Conservation (phyloP, 2,329 filamentous ascomycete species). For the Paraphaeosphaeria minitans region DNA sequence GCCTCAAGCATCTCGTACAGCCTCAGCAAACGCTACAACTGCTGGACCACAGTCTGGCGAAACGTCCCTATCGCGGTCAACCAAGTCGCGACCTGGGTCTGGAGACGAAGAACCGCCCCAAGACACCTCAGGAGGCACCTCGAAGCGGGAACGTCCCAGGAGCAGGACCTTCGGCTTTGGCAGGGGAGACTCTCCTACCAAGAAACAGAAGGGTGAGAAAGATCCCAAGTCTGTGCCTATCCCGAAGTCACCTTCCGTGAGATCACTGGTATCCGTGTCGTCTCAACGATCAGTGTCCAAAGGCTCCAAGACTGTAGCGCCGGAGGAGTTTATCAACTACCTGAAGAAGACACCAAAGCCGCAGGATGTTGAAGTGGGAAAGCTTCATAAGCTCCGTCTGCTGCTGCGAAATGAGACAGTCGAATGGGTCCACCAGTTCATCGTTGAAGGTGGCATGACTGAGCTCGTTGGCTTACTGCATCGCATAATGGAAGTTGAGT, state of each 20-base stretch:
- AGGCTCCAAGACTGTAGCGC: constrained; percentile 74
- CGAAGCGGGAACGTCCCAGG: constrained; percentile 59
- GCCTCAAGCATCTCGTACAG: constrained; percentile 54
- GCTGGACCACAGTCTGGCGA: constrained; percentile 43
- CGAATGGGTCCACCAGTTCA: constrained; percentile 91
- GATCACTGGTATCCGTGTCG: constrained; percentile 59
- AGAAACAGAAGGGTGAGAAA: constrained; percentile 74
- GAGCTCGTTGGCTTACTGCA: constrained; percentile 86
- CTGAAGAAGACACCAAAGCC: constrained; percentile 80
- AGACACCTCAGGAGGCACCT: constrained; percentile 26
- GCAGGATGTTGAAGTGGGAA: constrained; percentile 86
- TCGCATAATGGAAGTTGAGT: constrained; percentile 93
- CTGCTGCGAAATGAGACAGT: constrained; percentile 94
- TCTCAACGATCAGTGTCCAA: constrained; percentile 67
- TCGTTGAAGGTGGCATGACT: constrained; percentile 86
- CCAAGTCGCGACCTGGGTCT: constrained; percentile 39
- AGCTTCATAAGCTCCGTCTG: constrained; percentile 88
- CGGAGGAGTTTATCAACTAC: constrained; percentile 85
- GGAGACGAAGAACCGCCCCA: constrained; percentile 27
- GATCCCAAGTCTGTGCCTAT: constrained; percentile 71
- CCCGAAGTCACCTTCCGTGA: constrained; percentile 66
- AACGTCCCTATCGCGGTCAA: constrained; percentile 51
- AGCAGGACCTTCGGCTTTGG: constrained; percentile 81
- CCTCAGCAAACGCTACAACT: constrained; percentile 49
- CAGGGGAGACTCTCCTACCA: constrained; percentile 72